Percentiles rank a stretch among this genome's conserved stretches.
These are phyloP conservation scores for Fraxinus cuspidata DNA, from an alignment of 257 asterid genomes.

Conservation along the genomic window DNA sequence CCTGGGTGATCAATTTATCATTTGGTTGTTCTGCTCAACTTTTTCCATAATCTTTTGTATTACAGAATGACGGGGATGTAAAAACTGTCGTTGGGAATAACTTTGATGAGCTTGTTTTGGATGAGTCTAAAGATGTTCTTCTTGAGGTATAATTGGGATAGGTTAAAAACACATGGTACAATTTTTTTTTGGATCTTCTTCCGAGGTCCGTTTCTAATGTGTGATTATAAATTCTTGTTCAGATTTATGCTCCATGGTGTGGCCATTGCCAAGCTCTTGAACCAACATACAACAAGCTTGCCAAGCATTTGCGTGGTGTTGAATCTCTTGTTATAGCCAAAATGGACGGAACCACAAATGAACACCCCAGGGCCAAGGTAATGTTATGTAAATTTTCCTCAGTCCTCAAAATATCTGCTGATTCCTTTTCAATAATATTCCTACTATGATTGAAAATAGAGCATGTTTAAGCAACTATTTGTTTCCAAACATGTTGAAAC, in stretches of 20 bases:
- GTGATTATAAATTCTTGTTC: conserved; percentile 9
- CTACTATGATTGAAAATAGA: too few relatives aligned
- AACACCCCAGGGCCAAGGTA: conserved; percentile 89
- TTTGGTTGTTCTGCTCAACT: conserved; percentile 13
- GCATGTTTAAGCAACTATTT: background rate
- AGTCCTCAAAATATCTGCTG: background rate
- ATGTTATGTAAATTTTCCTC: conserved; percentile 2
- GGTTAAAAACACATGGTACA: background rate
- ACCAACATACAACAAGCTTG: conserved; percentile 89
- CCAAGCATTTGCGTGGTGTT: conserved; percentile 65
- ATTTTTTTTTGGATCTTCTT: background rate
- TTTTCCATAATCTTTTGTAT: conserved; percentile 20
- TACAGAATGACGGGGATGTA: conserved; percentile 78
- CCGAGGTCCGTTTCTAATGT: conserved; percentile 14
- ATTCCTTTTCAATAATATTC: too few relatives aligned
- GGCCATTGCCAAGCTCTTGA: conserved; percentile 94
- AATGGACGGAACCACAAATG: conserved; percentile 96
- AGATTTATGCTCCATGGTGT: conserved; percentile 99
- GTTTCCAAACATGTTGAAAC: background rate
- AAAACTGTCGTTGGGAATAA: conserved; percentile 68
- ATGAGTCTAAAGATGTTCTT: conserved; percentile 96
- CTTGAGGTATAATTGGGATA: conserved; percentile 65
- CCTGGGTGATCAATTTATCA: conserved; percentile 14
- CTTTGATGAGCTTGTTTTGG: conserved; percentile 62
- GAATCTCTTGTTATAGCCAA: conserved; percentile 86